Evolutionary conservation across 371 early-diverging fungal genomes (phyloP), one percentile per base, ranked within the genome.

Genomic region (Mortierella sp.): DNA sequence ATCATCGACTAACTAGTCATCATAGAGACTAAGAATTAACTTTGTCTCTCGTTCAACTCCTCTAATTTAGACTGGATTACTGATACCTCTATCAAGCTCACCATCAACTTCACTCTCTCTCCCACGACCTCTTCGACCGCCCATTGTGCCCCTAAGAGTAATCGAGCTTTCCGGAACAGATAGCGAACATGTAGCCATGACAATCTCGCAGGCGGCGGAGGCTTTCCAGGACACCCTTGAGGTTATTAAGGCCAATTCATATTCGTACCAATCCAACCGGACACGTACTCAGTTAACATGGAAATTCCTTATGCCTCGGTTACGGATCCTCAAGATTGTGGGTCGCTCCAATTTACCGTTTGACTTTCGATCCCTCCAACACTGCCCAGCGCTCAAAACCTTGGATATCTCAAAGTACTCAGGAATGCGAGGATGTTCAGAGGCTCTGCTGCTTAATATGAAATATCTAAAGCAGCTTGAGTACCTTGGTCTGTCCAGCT

Each of bases 161-260:
- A 73, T 79, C 5, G 73, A 79, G 44, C 66, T 79, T 43, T 69
- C 73, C 11, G 80, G 80, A 16, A 55, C 57, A 1, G 74, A 72
- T 26, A 79, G 67, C 28, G 80, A 79, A 25, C 80, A 68, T 30
- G 65, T 73, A 23, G 80, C 74, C 5, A 50, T 70, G 61, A 70
- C 70, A 0, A 62, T 79, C 53, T 73, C 70, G 3, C 80, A 79
- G 25, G 80, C 80, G 7, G 80, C 80, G 0, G 70, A 72, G 57
- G 80, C 80, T 7, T 79, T 79, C 57, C 73, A 72, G 52, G 80
- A 79, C 37, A 79, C 80, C 14, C 59, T 79, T 4, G 73, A 79
- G 53, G 73, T 73, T 18, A 79, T 79, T 67, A 70, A 70, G 37
- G 73, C 69, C 44, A 73, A 79, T 57, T 72, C 73, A 16, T 69